phyloP scores from a whole-genome alignment of 2,329 filamentous ascomycete genomes.

The Penicillium sp. region DNA sequence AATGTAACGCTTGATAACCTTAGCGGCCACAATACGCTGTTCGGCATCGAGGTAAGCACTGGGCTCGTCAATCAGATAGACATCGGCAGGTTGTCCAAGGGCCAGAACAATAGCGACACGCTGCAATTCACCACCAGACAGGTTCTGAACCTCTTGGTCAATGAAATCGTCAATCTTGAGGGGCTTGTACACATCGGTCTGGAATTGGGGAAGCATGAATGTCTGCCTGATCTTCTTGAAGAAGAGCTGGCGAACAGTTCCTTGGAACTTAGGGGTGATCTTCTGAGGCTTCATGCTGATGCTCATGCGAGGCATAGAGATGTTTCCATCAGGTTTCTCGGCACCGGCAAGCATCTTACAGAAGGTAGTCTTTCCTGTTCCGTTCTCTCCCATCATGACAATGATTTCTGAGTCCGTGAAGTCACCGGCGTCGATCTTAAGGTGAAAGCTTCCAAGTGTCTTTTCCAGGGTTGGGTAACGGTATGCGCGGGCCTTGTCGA shows the following conservation, averaged over 20 bases:
- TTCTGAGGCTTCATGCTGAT: slow-evolving; percentile 99
- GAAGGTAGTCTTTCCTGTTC: slow-evolving; percentile 99
- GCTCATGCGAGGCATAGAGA: slow-evolving; percentile 87
- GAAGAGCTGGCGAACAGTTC: slow-evolving; percentile 95
- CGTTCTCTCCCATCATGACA: slow-evolving; percentile 99
- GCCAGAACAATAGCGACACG: slow-evolving; percentile 97
- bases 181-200: slow-evolving; percentile 99
- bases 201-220: slow-evolving; percentile 96
- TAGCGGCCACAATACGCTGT: slow-evolving; percentile 95
- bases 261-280: slow-evolving; percentile 97
- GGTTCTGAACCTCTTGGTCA: slow-evolving; percentile 98
- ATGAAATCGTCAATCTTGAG: slow-evolving; percentile 99
- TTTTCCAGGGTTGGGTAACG: slow-evolving; percentile 90
- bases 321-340: slow-evolving; percentile 82
- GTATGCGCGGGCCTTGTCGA: slow-evolving; percentile 84
- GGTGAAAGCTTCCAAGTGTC: slow-evolving; percentile 85
- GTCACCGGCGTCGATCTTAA: slow-evolving; percentile 77
- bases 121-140: slow-evolving; percentile 99
- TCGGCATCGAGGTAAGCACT: slow-evolving; percentile 98
- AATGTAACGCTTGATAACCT: slow-evolving; percentile 99
- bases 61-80: slow-evolving; percentile 98
- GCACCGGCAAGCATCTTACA: slow-evolving; percentile 94
- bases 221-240: slow-evolving; percentile 99
- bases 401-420: slow-evolving; percentile 99
- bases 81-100: slow-evolving; percentile 94